Conservation (phyloP, 192 early-diverging fungal genomes). For the Backusella liffmaniae region DNA sequence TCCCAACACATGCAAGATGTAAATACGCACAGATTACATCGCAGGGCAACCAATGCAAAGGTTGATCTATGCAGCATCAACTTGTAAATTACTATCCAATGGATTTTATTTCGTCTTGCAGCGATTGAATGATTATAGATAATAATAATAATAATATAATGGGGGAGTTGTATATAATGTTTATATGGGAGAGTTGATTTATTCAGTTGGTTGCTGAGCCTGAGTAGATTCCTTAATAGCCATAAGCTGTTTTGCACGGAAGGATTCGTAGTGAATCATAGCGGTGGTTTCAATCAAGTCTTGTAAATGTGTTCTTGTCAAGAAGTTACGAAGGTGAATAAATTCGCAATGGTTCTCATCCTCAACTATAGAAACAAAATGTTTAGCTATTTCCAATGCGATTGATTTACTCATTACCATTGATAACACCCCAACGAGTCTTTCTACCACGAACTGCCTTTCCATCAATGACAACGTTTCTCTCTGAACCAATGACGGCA, state of each 20-base stretch:
- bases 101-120: not conserved
- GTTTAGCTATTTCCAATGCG: constrained; percentile 24
- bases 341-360: constrained; percentile 96
- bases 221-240: constrained; percentile 54
- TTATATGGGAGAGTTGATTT: not conserved
- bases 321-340: constrained; percentile 88
- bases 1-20: not conserved
- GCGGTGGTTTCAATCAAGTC: constrained; percentile 94
- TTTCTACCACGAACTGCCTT: constrained; percentile 87
- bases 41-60: not conserved
- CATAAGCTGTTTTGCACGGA: constrained; percentile 72
- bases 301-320: constrained; percentile 85
- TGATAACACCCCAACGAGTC: constrained; percentile 91
- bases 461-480: constrained; percentile 83
- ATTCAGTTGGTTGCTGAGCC: constrained; percentile 14
- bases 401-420: constrained; percentile 41
- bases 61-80: not conserved
- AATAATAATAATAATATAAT: constrained; percentile 5
- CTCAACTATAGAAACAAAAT: constrained; percentile 76
- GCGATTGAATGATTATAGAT: not conserved
- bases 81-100: not conserved
- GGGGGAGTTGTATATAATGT: not conserved
- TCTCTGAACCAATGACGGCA: constrained; percentile 92
- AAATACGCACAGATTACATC: not conserved
- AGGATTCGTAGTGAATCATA: constrained; percentile 92